phyloP scores from a whole-genome alignment of 495 filamentous ascomycete species.

The Lophium mytilinum region DNA sequence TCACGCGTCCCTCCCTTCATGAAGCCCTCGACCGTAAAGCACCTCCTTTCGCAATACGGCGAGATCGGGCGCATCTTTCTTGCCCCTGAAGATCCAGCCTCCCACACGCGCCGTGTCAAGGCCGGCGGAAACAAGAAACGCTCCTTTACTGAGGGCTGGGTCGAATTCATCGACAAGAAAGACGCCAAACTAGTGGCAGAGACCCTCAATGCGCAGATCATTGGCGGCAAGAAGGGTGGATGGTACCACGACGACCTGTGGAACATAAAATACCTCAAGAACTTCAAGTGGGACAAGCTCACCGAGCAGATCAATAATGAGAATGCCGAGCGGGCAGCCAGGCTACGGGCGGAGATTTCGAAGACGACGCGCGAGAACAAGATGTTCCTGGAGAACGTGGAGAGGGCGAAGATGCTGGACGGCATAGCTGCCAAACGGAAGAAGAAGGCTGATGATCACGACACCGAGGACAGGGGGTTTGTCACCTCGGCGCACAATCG shows the following conservation, averaged over 20 bases:
- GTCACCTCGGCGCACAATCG: slow-evolving; percentile 37
- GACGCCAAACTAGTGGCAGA: slow-evolving; percentile 81
- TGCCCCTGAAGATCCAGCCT: slow-evolving; percentile 62
- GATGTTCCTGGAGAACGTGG: slow-evolving; percentile 68
- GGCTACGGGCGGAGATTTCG: slow-evolving; percentile 72
- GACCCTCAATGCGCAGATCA: slow-evolving; percentile 68
- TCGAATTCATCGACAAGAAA: slow-evolving; percentile 71
- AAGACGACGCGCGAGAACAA: slow-evolving; percentile 74
- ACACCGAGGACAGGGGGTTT: slow-evolving; percentile 55
- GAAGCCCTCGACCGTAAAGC: slow-evolving; percentile 74
- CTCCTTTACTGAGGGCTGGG: slow-evolving; percentile 85
- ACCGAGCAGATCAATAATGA: slow-evolving; percentile 69
- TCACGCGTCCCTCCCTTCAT: slow-evolving; percentile 91
- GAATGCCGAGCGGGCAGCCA: slow-evolving; percentile 70
- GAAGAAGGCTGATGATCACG: slow-evolving; percentile 58
- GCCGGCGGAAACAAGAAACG: slow-evolving; percentile 83
- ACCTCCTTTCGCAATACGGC: slow-evolving; percentile 68
- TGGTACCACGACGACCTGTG: slow-evolving; percentile 93
- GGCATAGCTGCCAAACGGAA: slow-evolving; percentile 42
- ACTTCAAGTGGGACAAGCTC: slow-evolving; percentile 72
- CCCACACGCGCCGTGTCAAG: slow-evolving; percentile 50
- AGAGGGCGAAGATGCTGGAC: slow-evolving; percentile 45
- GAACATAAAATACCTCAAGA: slow-evolving; percentile 75
- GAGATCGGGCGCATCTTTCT: slow-evolving; percentile 81
- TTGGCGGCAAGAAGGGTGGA: slow-evolving; percentile 80